Percentiles rank a stretch among this genome's conserved stretches.
Conservation (phyloP, 352 stramenopile species). For the Globisporangium emineosum region DNA sequence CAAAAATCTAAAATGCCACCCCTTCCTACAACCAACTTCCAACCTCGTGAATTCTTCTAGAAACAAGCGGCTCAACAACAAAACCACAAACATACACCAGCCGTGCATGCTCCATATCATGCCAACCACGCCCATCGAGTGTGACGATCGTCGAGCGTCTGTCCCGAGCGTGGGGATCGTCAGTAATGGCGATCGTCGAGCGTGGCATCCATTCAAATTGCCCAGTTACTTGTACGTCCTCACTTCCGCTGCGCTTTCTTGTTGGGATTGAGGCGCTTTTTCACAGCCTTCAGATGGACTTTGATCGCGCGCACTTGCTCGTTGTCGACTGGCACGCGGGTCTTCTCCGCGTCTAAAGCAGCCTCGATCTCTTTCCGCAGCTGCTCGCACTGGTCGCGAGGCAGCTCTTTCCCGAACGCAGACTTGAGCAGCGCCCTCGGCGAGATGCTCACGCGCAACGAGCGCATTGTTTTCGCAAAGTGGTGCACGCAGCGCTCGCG, state of each 20-base stretch:
- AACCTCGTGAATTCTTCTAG: too few species aligned
- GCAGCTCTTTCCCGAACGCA: constrained; percentile 40
- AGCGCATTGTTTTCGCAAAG: constrained; percentile 56
- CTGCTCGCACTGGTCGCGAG: constrained; percentile 40
- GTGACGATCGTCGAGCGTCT: too few species aligned
- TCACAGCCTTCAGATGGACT: constrained; percentile 43
- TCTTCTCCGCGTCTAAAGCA: constrained; percentile 35
- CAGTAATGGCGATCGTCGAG: too few species aligned
- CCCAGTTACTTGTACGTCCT: neutral
- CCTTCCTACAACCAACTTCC: too few species aligned
- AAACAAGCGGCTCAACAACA: too few species aligned
- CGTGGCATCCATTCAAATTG: neutral
- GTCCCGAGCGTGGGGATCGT: too few species aligned
- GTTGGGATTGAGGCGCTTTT: constrained; percentile 23
- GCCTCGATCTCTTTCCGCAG: constrained; percentile 47
- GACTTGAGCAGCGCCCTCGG: constrained; percentile 32
- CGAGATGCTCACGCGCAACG: constrained; percentile 47
- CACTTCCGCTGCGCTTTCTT: constrained; percentile 14
- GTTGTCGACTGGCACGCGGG: constrained; percentile 29
- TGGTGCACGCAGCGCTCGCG: constrained; percentile 65
- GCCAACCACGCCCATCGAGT: too few species aligned
- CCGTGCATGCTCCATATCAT: too few species aligned
- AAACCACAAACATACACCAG: too few species aligned
- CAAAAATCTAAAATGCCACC: too few species aligned
- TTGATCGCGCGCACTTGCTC: constrained; percentile 47